Percentiles rank a stretch among this genome's conserved stretches.
These are phyloP conservation scores for Fomes fomentarius DNA, from an alignment of 1,284 basidiomycete species.

Conservation along the genomic window DNA sequence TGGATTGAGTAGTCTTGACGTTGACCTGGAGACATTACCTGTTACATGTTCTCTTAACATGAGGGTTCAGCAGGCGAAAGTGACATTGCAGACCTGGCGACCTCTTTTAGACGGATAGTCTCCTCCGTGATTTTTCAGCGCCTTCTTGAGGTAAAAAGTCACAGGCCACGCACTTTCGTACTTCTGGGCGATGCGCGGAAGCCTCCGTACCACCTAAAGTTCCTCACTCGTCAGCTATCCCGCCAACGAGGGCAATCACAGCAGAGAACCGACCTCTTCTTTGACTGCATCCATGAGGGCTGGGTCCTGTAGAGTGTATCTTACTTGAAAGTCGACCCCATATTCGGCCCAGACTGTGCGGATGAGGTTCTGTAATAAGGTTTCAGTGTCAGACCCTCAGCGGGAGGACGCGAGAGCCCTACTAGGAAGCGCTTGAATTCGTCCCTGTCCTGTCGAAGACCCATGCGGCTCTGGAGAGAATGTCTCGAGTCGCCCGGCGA, in stretches of 20 bases:
- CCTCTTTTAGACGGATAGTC: no score
- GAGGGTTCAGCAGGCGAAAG: neutral
- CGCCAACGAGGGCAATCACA: no score
- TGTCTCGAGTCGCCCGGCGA: neutral
- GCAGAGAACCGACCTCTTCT: neutral
- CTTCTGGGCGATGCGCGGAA: neutral
- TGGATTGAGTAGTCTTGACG: no score
- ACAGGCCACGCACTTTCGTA: slow-evolving; percentile 7
- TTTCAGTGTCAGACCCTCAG: neutral
- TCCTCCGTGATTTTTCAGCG: neutral
- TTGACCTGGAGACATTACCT: no score
- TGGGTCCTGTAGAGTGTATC: neutral
- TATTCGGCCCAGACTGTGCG: slow-evolving; percentile 3
- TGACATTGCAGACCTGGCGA: neutral
- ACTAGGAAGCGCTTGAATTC: neutral
- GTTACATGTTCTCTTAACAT: no score
- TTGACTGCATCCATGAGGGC: neutral
- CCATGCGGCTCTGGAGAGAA: neutral
- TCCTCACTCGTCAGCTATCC: no score
- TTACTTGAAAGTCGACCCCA: neutral
- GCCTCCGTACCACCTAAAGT: neutral
- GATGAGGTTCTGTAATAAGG: neutral
- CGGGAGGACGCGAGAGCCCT: neutral
- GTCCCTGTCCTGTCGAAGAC: neutral
- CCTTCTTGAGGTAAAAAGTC: neutral